These are phyloP conservation scores for Bipolaris bicolor DNA, from an alignment of 2,329 filamentous ascomycete genomes.

Conservation along the genomic window DNA sequence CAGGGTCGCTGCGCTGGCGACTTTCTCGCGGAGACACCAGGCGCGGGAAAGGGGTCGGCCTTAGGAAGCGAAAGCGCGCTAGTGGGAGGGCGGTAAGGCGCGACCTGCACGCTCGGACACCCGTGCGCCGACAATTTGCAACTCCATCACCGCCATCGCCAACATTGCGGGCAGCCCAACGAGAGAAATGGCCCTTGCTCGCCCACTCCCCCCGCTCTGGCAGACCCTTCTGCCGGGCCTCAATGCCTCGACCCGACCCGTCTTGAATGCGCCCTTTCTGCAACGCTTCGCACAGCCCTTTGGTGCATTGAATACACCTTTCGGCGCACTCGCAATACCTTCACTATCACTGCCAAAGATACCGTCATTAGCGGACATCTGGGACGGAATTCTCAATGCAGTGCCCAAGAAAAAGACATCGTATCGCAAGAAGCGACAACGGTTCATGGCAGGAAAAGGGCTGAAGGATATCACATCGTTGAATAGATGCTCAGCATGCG, in stretches of 20 bases:
- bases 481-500: conserved; percentile 89
- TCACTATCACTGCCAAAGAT: conserved; percentile 55
- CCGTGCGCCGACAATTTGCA: conserved; percentile 33
- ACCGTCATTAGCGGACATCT: conserved; percentile 73
- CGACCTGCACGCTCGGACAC: conserved; percentile 31
- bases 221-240: conserved; percentile 61
- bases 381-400: conserved; percentile 89
- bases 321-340: conserved; percentile 52
- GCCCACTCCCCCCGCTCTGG: conserved; percentile 52
- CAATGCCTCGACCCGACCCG: conserved; percentile 51
- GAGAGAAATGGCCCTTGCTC: conserved; percentile 48
- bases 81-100: conserved; percentile 35
- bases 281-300: conserved; percentile 56
- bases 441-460: conserved; percentile 94
- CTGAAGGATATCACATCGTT: conserved; percentile 87
- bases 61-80: conserved; percentile 48
- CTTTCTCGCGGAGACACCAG: conserved; percentile 47
- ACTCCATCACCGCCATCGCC: conserved; percentile 30
- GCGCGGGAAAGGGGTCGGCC: conserved; percentile 49
- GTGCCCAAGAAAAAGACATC: conserved; percentile 99
- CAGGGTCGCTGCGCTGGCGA: conserved; percentile 44
- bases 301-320: conserved; percentile 68
- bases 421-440: conserved; percentile 90
- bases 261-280: conserved; percentile 50
- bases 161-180: conserved; percentile 6